These are phyloP conservation scores for Emergomyces pasteurianus DNA, from an alignment of 2,329 filamentous ascomycete species.

Conservation along the genomic window DNA sequence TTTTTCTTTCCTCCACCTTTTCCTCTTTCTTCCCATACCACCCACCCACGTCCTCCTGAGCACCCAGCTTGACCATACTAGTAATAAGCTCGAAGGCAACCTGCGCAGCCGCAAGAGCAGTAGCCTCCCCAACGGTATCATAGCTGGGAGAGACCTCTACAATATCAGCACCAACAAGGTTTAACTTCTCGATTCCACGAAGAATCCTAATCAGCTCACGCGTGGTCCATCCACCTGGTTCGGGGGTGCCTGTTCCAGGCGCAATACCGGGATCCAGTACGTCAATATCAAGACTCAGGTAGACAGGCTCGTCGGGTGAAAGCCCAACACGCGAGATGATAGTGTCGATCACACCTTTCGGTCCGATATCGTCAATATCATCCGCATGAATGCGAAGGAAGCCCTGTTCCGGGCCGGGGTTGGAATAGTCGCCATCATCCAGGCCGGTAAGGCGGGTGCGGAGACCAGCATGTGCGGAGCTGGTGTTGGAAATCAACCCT, in stretches of 20 bases:
- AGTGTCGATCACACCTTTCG: slow-evolving; percentile 53
- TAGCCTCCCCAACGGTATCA: slow-evolving; percentile 68
- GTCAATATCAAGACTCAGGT: slow-evolving; percentile 71
- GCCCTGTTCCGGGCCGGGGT: slow-evolving; percentile 58
- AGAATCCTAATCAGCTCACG: slow-evolving; percentile 76
- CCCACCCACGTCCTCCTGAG: slow-evolving; percentile 26
- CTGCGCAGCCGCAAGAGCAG: slow-evolving; percentile 71
- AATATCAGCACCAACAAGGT: slow-evolving; percentile 78
- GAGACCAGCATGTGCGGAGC: slow-evolving; percentile 70
- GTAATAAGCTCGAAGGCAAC: slow-evolving; percentile 78
- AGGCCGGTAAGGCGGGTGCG: slow-evolving; percentile 60
- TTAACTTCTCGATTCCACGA: slow-evolving; percentile 65
- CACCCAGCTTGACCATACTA: slow-evolving; percentile 36
- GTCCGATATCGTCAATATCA: slow-evolving; percentile 75
- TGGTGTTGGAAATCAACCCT: slow-evolving; percentile 61
- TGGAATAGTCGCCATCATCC: slow-evolving; percentile 56
- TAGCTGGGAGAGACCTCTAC: slow-evolving; percentile 84
- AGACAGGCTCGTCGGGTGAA: slow-evolving; percentile 59
- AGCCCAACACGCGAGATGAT: slow-evolving; percentile 61
- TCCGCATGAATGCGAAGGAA: slow-evolving; percentile 73
- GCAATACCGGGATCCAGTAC: slow-evolving; percentile 60
- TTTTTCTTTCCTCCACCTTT: slow-evolving; percentile 6
- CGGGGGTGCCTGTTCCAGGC: slow-evolving; percentile 76
- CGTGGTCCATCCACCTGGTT: slow-evolving; percentile 85
- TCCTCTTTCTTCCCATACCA: slow-evolving; percentile 27